Base-by-base conservation (phyloP, 495 filamentous ascomycete genomes). In the Penicillium atrosanguineum region DNA sequence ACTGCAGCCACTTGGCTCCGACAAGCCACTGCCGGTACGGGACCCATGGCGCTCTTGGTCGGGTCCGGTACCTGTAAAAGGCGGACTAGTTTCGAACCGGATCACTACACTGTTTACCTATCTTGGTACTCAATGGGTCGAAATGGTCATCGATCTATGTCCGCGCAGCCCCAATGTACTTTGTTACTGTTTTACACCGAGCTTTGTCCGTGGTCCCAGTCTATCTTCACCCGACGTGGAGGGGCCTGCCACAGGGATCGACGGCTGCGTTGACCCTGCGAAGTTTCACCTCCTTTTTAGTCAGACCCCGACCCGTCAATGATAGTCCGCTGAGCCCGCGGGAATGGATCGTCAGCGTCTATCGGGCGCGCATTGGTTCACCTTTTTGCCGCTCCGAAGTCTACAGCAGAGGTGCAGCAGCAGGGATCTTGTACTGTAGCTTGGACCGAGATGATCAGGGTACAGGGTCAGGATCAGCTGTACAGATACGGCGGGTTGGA, bases 341-440 rank as follows among this genome's bases (percentile, higher is more conserved):
- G 57, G 57, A 69, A 70, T 66, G 64, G 67, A 67, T 73, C 69
- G 59, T 60, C 54, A 65, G 61, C 65, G 54, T 50, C 40, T 34
- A 41, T n/a, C 38, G 9, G 31, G 31, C 8, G 31, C 9, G 4
- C 11, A 34, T 14, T 34, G 31, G 31, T 34, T 34, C 8, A 14
- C 14, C 3, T 11, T 14, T 14, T 12, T 34, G 31, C 11, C 28
- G 28, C 7, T 12, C 31, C 11, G 12, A 14, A 12, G 11, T 8
- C 11, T 14, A 14, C 23, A 23, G 23, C 23, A 23, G 31, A 12
- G 31, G 12, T 38, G 19, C 18, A 21, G 31, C 11, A 25, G 6
- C 15, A 6, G 11, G 5, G 26, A 29, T 8, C 28, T 26, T 1
- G 44, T 45, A 29, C 25, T 4, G 25, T 31, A 31, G 28, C 7